These are phyloP conservation scores for Pichia exigua DNA, from an alignment of 805 yeast species.

Conservation along the genomic window DNA sequence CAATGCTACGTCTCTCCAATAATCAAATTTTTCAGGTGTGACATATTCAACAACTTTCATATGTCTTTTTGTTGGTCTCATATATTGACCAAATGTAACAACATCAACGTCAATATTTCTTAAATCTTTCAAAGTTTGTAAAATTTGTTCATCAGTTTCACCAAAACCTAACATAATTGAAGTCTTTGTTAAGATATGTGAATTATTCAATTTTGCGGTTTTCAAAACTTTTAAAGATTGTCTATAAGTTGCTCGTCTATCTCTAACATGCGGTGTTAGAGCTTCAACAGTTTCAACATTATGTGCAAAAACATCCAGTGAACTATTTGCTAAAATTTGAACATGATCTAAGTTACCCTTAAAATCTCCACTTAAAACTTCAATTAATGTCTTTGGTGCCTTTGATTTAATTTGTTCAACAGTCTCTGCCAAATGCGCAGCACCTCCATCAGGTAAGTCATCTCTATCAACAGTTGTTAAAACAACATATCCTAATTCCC, in stretches of 20 bases:
- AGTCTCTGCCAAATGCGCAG: constrained; percentile 83
- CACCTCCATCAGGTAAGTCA: constrained; percentile 89
- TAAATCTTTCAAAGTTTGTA: constrained; percentile 67
- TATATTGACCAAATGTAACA: constrained; percentile 97
- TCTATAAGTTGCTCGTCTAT: constrained; percentile 90
- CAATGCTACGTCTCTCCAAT: constrained; percentile 82
- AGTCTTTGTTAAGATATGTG: constrained; percentile 79
- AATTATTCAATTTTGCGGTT: constrained; percentile 72
- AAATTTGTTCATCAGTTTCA: constrained; percentile 84
- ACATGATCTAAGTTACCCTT: constrained; percentile 83
- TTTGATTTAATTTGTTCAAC: constrained; percentile 76
- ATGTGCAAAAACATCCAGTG: constrained; percentile 95
- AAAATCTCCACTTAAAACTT: constrained; percentile 92
- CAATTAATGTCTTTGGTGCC: constrained; percentile 87
- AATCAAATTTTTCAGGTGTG: constrained; percentile 87
- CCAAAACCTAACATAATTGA: constrained; percentile 96
- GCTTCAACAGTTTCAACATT: constrained; percentile 95
- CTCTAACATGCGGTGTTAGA: constrained; percentile 90
- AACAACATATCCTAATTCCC: constrained; percentile 98
- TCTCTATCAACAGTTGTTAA: constrained; percentile 97
- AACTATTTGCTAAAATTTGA: constrained; percentile 70
- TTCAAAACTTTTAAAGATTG: constrained; percentile 74
- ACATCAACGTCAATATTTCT: constrained; percentile 79
- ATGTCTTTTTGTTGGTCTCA: constrained; percentile 98
- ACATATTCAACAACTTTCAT: constrained; percentile 96